A percentile compares a stretch with the other conserved stretches of the same genome.
phyloP scores from a whole-genome alignment of 2,329 filamentous ascomycete genomes.

The Colletotrichum sojae region DNA sequence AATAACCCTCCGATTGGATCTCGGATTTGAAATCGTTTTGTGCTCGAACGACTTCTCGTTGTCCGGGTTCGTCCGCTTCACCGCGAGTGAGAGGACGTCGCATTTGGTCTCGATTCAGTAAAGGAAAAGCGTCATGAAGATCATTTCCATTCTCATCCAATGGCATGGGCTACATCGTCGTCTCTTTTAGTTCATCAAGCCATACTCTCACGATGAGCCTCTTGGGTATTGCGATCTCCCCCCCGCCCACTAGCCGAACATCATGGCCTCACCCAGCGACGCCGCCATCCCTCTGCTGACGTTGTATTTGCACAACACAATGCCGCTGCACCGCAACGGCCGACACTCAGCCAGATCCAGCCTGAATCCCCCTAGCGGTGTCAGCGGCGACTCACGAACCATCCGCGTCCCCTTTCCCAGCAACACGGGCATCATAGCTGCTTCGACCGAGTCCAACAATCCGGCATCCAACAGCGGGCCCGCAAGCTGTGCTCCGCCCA shows the following conservation, averaged over 20 bases:
- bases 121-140: too few species aligned
- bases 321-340: slow-evolving; percentile 41
- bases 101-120: too few species aligned
- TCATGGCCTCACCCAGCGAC: slow-evolving; percentile 30
- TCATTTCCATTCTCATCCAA: too few species aligned
- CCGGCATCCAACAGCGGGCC: slow-evolving; percentile 46
- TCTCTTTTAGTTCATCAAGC: background rate
- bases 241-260: background rate
- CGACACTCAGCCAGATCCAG: slow-evolving; percentile 38
- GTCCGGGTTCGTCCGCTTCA: too few species aligned
- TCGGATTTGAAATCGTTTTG: too few species aligned
- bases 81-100: too few species aligned
- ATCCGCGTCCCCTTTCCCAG: slow-evolving; percentile 47
- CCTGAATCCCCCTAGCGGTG: slow-evolving; percentile 6
- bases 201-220: background rate
- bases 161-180: too few species aligned
- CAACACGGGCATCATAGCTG: slow-evolving; percentile 47
- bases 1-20: too few species aligned
- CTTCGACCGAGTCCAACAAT: slow-evolving; percentile 50
- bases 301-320: slow-evolving; percentile 43
- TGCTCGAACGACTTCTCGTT: too few species aligned
- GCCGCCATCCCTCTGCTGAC: slow-evolving; percentile 23
- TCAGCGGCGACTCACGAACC: slow-evolving; percentile 23
- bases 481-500: slow-evolving; percentile 52
- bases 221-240: background rate